Evolutionary conservation across 1,284 basidiomycete species (phyloP), one percentile per base, ranked within the genome.

Genomic region (Marasmius sp.): DNA sequence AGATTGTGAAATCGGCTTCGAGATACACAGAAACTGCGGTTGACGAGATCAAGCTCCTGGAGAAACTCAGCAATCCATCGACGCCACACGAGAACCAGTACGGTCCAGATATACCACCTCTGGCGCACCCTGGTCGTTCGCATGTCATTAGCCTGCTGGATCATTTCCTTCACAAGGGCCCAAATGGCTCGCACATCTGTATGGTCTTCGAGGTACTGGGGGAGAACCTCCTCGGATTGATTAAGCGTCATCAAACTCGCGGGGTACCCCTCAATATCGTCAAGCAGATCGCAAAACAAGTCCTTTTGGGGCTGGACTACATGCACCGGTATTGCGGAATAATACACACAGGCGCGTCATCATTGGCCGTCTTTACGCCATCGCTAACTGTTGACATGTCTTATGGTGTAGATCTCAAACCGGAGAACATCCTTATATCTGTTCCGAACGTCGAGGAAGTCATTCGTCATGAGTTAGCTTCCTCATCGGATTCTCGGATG

Each of bases 121-220:
- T 52, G 6, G 34, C 50, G 22, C 50, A 52, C 50, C 50, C 50
- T 11, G 50, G 50, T 12, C 18, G 50, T 16, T 33, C 22, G 5
- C 50, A 52, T 34, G 50, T 52, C n/a, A 52, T 52, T 12, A n/a
- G 27, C 9, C 34, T 52, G 16, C 50, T 52, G 7, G 27, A 52
- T 52, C 50, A 52, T 0, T 87, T 87, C 3, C 88, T 88, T 33
- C 97, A 99, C 78, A 92, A 91, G 64, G 97, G 97, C 0, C 95
- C 96, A 14, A 98, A 99, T 74, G 97, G 97, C 53, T 92, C 88
- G n/a, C 97, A 99, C 77, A 93, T 99, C 66, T 99, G 97, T 84
- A 99, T 99, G 97, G 97, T 99, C 16, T 98, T 98, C 72, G 97
- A 99, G 77, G 97, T 99, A 39, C 85, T 99, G 10, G 97, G 97